Conservation (phyloP, 768 basidiomycete species). For the Melanogaster broomeanus region DNA sequence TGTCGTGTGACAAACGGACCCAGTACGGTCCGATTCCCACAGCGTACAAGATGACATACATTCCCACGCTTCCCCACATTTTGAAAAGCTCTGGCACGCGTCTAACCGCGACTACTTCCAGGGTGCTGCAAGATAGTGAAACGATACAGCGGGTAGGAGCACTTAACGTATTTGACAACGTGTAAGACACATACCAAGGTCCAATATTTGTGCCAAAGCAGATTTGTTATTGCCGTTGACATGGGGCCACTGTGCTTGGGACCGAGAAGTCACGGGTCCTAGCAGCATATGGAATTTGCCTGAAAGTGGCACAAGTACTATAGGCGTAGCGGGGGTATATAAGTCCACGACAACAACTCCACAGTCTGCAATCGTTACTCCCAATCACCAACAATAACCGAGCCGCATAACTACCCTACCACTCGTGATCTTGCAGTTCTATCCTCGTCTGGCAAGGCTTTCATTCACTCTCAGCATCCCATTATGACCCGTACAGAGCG, state of each 20-base stretch:
- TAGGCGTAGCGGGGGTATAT: conserved; percentile 24
- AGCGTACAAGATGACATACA: conserved; percentile 1
- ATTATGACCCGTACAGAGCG: conserved; percentile 83
- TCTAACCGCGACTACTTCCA: not conserved
- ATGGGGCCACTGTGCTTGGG: too few species aligned
- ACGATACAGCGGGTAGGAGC: not conserved
- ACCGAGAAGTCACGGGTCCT: conserved; percentile 8
- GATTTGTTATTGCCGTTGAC: too few species aligned
- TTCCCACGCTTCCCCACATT: conserved; percentile 35
- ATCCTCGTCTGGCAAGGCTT: not conserved
- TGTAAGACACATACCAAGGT: not conserved
- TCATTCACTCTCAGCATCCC: conserved; percentile 4
- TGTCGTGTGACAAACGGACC: too few species aligned
- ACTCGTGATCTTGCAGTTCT: not conserved
- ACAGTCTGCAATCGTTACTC: not conserved
- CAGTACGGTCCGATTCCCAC: too few species aligned
- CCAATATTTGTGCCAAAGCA: not conserved
- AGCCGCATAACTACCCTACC: not conserved
- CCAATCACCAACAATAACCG: not conserved
- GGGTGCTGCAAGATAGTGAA: not conserved
- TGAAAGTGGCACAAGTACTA: conserved; percentile 5
- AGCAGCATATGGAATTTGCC: conserved; percentile 2
- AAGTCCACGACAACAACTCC: conserved; percentile 7
- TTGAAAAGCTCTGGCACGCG: not conserved
- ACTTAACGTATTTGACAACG: conserved; percentile 4